These are phyloP conservation scores for Spizellomyces punctatus DNA, from an alignment of 192 early-diverging fungal genomes.

Conservation along the genomic window DNA sequence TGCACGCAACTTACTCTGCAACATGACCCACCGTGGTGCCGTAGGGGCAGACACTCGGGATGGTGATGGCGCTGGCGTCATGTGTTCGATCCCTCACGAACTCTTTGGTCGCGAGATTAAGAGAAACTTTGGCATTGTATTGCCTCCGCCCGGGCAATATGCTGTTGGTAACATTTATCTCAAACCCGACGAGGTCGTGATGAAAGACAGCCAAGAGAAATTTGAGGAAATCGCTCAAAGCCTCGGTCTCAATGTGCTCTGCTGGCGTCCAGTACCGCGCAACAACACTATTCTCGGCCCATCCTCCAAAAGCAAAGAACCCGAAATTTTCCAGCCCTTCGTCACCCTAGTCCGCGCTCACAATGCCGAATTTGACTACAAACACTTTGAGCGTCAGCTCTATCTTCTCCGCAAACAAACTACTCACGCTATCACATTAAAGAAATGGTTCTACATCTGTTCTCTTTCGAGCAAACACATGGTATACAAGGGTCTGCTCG, in stretches of 20 bases:
- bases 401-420: conserved; percentile 90
- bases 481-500: conserved; percentile 96
- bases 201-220: conserved; percentile 67
- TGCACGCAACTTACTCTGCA: conserved; percentile 90
- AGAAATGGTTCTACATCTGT: conserved; percentile 97
- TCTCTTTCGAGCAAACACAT: conserved; percentile 92
- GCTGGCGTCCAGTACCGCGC: conserved; percentile 89
- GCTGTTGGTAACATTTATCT: conserved; percentile 97
- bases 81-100: conserved; percentile 92
- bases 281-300: conserved; percentile 90
- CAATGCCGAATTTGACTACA: conserved; percentile 41
- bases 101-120: conserved; percentile 70
- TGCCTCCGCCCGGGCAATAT: conserved; percentile 82
- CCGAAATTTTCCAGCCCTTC: conserved; percentile 90
- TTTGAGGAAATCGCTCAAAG: conserved; percentile 81
- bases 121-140: conserved; percentile 56
- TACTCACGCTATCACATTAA: conserved; percentile 79
- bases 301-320: conserved; percentile 84
- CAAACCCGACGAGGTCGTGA: conserved; percentile 66
- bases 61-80: conserved; percentile 98
- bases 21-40: conserved; percentile 99
- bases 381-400: conserved; percentile 80
- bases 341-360: conserved; percentile 58
- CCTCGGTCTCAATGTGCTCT: conserved; percentile 75
- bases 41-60: conserved; percentile 91